Evolutionary conservation across 768 basidiomycete species (phyloP), one percentile per base, ranked within the genome.

Genomic region (Polyporus arcularius): DNA sequence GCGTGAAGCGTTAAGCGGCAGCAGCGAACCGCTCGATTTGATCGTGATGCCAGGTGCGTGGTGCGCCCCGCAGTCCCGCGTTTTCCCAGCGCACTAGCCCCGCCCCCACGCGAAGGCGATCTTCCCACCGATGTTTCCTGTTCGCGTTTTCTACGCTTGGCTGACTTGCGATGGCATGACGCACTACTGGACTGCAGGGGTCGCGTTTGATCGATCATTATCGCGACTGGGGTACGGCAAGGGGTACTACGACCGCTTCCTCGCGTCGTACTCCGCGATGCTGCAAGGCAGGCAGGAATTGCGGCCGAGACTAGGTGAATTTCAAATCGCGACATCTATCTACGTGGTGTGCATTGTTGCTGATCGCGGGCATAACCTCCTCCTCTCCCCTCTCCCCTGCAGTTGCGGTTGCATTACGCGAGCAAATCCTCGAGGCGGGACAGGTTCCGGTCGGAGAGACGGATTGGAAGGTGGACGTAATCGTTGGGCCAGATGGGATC

Each of bases 151-250:
- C 43, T 21, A 16, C 16, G 43, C 21, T 45, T 11, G 21, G 35
- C 35, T 35, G 35, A 30, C 26, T 18, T 12, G 21, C 3, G 46
- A 28, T 18, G 46, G 10, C 18, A 48, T 48, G 46, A 48, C 21
- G 46, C 46, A 26, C 26, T 26, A 26, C 21, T 30, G n/a, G 35
- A 11, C 28, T 48, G 55, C 70, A 88, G 91, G 88, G 45, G 81
- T 93, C 49, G 91, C 87, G 10, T 93, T 92, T 65, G 90, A 92
- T 74, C 78, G 75, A 43, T 80, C 81, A 15, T 70, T 87, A 55
- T 85, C 85, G 50, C 85, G 91, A 32, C 80, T 93, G 31, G 91
- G 91, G 10, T 89, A 92, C 64, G 90, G 91, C 26, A 93, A 89
- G 71, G 91, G 91, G 6, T 92, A 89, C 74, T 93, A 93, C 65